Percentiles rank a stretch among this genome's conserved stretches.
phyloP scores from a whole-genome alignment of 352 stramenopile species.

The Globisporangium emineosum region DNA sequence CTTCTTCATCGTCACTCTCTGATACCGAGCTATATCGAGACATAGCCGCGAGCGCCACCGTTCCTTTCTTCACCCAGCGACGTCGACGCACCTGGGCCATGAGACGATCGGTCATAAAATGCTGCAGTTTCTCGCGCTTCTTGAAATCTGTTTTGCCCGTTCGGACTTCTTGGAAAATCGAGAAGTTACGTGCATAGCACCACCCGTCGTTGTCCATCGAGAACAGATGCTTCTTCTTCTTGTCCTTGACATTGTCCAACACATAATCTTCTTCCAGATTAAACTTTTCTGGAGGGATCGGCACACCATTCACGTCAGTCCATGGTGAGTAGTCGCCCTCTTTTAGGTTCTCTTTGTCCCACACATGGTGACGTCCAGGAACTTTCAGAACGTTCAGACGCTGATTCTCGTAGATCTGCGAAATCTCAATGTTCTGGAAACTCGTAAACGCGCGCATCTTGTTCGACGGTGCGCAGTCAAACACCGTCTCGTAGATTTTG shows the following conservation, averaged over 20 bases:
- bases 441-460: constrained; percentile 69
- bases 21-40: constrained; percentile 48
- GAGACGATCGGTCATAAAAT: constrained; percentile 80
- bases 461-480: constrained; percentile 83
- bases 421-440: constrained; percentile 78
- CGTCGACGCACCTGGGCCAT: constrained; percentile 83
- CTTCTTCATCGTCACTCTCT: constrained; percentile 72
- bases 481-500: constrained; percentile 78
- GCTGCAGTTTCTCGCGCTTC: constrained; percentile 81
- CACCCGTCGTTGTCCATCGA: constrained; percentile 86
- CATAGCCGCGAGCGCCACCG: constrained; percentile 28
- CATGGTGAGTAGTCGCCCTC: constrained; percentile 81
- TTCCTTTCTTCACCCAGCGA: constrained; percentile 74
- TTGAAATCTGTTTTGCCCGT: constrained; percentile 73
- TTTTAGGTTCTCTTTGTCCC: constrained; percentile 74
- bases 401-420: constrained; percentile 87
- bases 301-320: constrained; percentile 85
- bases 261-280: constrained; percentile 75
- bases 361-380: constrained; percentile 55
- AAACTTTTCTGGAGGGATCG: constrained; percentile 72
- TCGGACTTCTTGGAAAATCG: constrained; percentile 82
- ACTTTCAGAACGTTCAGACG: constrained; percentile 80
- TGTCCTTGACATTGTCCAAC: constrained; percentile 74
- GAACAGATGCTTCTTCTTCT: constrained; percentile 75
- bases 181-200: constrained; percentile 87